Conservation (phyloP, 768 basidiomycete genomes). For the Lactarius hatsudake region DNA sequence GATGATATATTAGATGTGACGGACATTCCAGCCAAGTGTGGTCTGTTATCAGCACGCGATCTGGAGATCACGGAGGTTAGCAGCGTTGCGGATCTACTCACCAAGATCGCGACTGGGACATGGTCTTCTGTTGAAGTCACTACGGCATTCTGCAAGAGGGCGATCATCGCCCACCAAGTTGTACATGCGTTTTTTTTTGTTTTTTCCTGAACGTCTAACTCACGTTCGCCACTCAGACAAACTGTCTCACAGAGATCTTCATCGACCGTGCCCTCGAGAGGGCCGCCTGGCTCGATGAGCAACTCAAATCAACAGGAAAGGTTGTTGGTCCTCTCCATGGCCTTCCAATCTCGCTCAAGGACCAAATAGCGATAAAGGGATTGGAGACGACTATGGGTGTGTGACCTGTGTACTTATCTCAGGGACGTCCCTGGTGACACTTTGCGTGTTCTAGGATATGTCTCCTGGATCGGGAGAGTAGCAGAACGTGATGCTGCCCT, state of each 20-base stretch:
- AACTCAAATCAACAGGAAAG: constrained; percentile 39
- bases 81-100: constrained; percentile 47
- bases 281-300: constrained; percentile 44
- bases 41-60: constrained; percentile 55
- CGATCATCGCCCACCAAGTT: constrained; percentile 49
- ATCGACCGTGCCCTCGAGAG: constrained; percentile 43
- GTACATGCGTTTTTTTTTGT: constrained; percentile 30
- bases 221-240: constrained; percentile 35
- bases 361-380: constrained; percentile 56
- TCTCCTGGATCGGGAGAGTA: constrained; percentile 48
- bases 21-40: constrained; percentile 51
- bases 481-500: constrained; percentile 50
- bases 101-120: constrained; percentile 48
- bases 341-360: constrained; percentile 47
- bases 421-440: background rate
- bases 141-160: constrained; percentile 47
- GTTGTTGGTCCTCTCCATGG: constrained; percentile 47
- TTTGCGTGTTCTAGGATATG: constrained; percentile 42
- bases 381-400: constrained; percentile 57
- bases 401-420: constrained; percentile 26
- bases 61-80: constrained; percentile 57
- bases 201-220: background rate
- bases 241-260: constrained; percentile 51
- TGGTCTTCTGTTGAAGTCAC: constrained; percentile 59
- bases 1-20: constrained; percentile 51